Base-by-base conservation (phyloP, 129 eudicot species). In the Centaurea solstitialis region DNA sequence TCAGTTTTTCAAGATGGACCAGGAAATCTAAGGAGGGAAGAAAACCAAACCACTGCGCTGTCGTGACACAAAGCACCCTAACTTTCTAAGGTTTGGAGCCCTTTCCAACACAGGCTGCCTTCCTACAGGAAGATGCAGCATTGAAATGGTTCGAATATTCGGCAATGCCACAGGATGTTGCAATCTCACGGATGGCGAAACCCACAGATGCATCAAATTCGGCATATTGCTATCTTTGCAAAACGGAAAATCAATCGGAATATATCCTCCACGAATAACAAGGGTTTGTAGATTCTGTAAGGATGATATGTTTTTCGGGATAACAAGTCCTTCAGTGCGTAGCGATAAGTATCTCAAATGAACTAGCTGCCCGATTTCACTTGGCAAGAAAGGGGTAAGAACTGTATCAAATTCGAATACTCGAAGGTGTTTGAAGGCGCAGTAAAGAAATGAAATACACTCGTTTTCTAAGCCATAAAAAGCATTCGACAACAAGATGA, bases 261-360 rank as follows among this genome's bases (percentile, higher is more conserved):
- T n/a, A 45, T 20, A 4, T n/a, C 10, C 10, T 21, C 62, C 10
- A 45, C 68, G 6, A 20, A 24, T 24, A 21, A 71, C 6, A 70
- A 86, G 78, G 4, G 80, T 65, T 38, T 83, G 80, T 2, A 87
- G 70, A 41, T 83, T 41, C 9, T 10, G 11, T 2, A 87, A 82
- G 23, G 62, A 35, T 18, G 77, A 45, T 23, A 86, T n/a, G 9
- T 76, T 71, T 79, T 80, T 61, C 5, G 89, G 89, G 12, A 68
- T 70, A 39, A 70, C 40, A 1, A 33, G 69, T 3, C 53, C 53
- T 3, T 0, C 15, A 10, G 21, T 73, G 26, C 24, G 18, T 11
- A 83, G 45, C 21, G 87, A 82, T 47, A 87, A 76, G 81, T 87
- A 87, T 72, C 81, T 84, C 39, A 87, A 81, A 0, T 50, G 72